Base-by-base conservation (phyloP, 2,329 filamentous ascomycete species). In the Ophiobolus disseminans region DNA sequence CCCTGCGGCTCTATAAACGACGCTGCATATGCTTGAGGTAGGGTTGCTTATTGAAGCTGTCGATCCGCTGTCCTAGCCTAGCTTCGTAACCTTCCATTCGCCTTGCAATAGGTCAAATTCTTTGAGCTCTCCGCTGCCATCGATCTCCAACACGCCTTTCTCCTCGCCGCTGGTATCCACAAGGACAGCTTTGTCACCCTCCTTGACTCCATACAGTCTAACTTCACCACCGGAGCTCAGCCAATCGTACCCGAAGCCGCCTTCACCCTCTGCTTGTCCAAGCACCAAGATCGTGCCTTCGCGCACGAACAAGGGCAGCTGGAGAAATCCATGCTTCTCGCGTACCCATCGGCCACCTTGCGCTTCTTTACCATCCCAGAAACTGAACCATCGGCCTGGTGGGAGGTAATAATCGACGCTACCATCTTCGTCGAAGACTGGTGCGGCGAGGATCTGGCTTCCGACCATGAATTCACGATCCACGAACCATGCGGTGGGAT, bases 381-480 rank as follows among this genome's bases (percentile, higher is more conserved):
- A 80, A 48, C 64, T 76, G n/a, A 76, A 79, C 79, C 79, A 82
- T 21, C 65, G 68, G 8, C 78, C 79, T n/a, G 72, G 70, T 2
- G 80, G 80, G 13, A 87, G 74, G 67, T 90, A 90, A 66, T 88
- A 87, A 46, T 86, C 82, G 0, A 86, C 86, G 26, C 80, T 79
- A 0, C 84, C 85, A 1, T 78, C 77, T 65, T 88, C 82, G 9
- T 81, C 79, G 52, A 87, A 88, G 2, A 88, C 76, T 1, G 86
- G 86, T 1, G 85, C 84, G 4, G 85, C 83, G 6, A 90, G 73
- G 25, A 90, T 69, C 40, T 78, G 80, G 13, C 80, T 78, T 2
- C 88, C 88, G n/a, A 90, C 76, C 83, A 90, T 87, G 71, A 89
- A 90, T 67, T 90, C 85, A 23, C 84, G 81, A 68, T 91, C 87